Evolutionary conservation across 352 stramenopile genomes (phyloP), one percentile per base, ranked within the genome.

Genomic region (Lagenidium sp.): DNA sequence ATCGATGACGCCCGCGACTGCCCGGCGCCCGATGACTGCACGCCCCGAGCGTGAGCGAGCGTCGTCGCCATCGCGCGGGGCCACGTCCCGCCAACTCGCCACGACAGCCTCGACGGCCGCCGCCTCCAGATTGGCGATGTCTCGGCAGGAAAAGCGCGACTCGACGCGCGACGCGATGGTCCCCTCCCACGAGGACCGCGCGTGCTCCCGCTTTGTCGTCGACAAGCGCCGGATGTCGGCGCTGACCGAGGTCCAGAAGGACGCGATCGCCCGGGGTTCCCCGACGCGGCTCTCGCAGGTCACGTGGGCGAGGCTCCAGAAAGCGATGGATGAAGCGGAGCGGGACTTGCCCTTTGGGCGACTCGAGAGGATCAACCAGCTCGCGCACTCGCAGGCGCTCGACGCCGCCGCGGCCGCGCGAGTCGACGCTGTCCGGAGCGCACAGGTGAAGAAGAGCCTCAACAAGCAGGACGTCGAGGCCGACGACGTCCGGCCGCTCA

Each of bases 401-500:
- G 46, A 61, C n/a, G 41, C 34, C 1, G 47, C 47, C 1, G 42
- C 29, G 3, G 53, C 40, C 1, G 20, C 26, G 1, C 22, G 47
- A 36, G 46, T 41, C 6, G 53, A 61, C 26, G 43, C 36, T 11
- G 47, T 55, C 5, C 53, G 53, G 24, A 61, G 42, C 29, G 47
- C 53, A 0, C 41, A 52, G 31, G 47, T 56, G 4, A 44, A 25
- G 5, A 55, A 34, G 11, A 57, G 44, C 7, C 52, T 67, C 22
- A 61, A 51, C 20, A 57, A 75, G 6, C 65, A 74, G 37, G 75
- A 88, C 41, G 74, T 88, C 16, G 62, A 81, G 25, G 51, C 59
- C 3, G 72, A 88, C n/a, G 67, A 74, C 15, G 62, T 94, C 16
- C 60, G 67, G 6, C 81, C 81, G 15, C 50, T 94, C 29, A 78